Evolutionary conservation across 2,329 filamentous ascomycete species (phyloP).

Genomic region (Fusarium piperis): DNA sequence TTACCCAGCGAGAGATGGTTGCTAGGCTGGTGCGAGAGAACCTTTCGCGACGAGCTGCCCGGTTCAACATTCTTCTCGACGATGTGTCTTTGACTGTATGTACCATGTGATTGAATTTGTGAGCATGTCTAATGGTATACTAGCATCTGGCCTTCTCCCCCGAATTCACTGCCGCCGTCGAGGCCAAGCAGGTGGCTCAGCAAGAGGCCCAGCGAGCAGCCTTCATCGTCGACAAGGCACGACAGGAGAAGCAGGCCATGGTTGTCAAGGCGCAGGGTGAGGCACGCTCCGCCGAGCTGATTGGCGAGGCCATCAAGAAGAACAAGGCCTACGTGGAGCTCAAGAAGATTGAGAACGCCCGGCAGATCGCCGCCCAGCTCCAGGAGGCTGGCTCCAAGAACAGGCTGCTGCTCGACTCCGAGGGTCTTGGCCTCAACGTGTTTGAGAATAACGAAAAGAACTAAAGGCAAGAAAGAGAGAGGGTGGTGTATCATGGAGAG

Average conservation of each 20-base stretch:
- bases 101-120: not conserved
- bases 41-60: slow-evolving; percentile 86
- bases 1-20: slow-evolving; percentile 98
- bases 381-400: slow-evolving; percentile 89
- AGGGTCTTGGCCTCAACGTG: slow-evolving; percentile 92
- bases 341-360: slow-evolving; percentile 97
- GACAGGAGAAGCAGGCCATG: slow-evolving; percentile 99
- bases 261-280: slow-evolving; percentile 99
- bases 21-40: slow-evolving; percentile 92
- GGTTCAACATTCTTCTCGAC: slow-evolving; percentile 97
- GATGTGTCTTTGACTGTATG: slow-evolving; percentile 95
- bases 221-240: slow-evolving; percentile 97
- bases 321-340: slow-evolving; percentile 95
- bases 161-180: slow-evolving; percentile 77
- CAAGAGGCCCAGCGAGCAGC: slow-evolving; percentile 97
- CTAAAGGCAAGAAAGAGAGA: slow-evolving; percentile 2
- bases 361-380: slow-evolving; percentile 85
- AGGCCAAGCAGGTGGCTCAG: slow-evolving; percentile 79
- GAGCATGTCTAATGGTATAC: slow-evolving; percentile 6
- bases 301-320: slow-evolving; percentile 99
- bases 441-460: slow-evolving; percentile 63
- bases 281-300: slow-evolving; percentile 95
- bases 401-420: slow-evolving; percentile 91
- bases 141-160: slow-evolving; percentile 78
- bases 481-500: slow-evolving; percentile 9